Evolutionary conservation across 345 rosid species (phyloP).

Genomic region (Eucalyptus curtisii): DNA sequence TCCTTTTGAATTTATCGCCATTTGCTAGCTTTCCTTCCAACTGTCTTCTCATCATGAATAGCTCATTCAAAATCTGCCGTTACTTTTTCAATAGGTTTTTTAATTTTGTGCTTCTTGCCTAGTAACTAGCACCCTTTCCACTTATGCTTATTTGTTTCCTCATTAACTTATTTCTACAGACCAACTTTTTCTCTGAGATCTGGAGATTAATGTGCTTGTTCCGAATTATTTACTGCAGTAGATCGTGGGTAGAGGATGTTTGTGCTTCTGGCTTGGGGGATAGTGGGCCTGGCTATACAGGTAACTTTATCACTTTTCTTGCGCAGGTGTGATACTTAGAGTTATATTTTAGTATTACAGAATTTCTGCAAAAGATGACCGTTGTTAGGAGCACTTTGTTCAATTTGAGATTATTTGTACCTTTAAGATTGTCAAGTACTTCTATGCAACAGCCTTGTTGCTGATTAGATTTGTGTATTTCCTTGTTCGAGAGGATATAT

Average conservation of each 20-base stretch:
- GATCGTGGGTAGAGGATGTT: slow-evolving; percentile 51
- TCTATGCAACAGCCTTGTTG: background rate
- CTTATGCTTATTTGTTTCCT: background rate
- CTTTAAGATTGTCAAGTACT: background rate
- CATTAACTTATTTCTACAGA: background rate
- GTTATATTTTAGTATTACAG: background rate
- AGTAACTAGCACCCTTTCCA: background rate
- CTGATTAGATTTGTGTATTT: background rate
- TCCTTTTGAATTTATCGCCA: background rate
- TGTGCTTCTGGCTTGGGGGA: slow-evolving; percentile 36
- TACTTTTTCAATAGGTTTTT: background rate
- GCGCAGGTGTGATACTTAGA: background rate
- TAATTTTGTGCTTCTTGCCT: background rate
- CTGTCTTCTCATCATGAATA: background rate
- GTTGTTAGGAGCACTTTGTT: background rate
- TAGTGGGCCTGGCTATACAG: slow-evolving; percentile 45
- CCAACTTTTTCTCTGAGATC: background rate
- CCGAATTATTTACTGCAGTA: slow-evolving; percentile 21
- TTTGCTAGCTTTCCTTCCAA: background rate
- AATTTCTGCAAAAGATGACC: background rate
- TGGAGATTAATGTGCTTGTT: background rate
- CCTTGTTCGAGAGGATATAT: background rate
- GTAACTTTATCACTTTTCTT: slow-evolving; percentile 20
- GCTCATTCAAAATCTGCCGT: background rate
- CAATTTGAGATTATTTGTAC: background rate